Percentiles rank a stretch among this genome's conserved stretches.
Conservation (phyloP, 2,329 filamentous ascomycete genomes). For the Exutisphaerella laricina region DNA sequence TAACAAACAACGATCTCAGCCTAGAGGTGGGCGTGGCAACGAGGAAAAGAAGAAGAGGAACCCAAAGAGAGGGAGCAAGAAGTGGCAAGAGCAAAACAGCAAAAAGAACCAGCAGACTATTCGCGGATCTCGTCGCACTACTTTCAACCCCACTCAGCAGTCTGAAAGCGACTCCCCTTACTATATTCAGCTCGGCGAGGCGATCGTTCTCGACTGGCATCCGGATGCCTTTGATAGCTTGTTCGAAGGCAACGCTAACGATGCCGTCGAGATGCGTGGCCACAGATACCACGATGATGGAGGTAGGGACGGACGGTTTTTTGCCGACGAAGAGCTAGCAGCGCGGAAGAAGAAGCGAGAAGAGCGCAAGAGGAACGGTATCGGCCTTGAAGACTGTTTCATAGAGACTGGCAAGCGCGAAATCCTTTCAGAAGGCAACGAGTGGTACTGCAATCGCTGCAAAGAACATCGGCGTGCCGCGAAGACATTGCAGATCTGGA, state of each 20-base stretch:
- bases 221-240: conserved; percentile 63
- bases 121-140: background rate
- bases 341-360: conserved; percentile 58
- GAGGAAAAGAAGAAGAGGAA: conserved; percentile 22
- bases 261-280: conserved; percentile 53
- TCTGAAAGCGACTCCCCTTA: conserved; percentile 26
- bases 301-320: conserved; percentile 54
- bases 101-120: conserved; percentile 10
- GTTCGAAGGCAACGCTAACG: conserved; percentile 49
- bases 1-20: conserved; percentile 6
- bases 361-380: conserved; percentile 65
- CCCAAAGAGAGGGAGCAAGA: conserved; percentile 1
- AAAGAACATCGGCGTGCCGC: conserved; percentile 88
- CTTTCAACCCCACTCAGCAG: background rate
- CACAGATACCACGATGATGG: conserved; percentile 46
- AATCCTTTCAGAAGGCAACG: conserved; percentile 88
- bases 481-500: conserved; percentile 98
- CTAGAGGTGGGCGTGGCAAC: conserved; percentile 9
- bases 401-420: conserved; percentile 94
- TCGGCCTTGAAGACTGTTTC: conserved; percentile 83
- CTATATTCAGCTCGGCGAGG: conserved; percentile 70
- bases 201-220: conserved; percentile 81
- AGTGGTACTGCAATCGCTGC: conserved; percentile 95
- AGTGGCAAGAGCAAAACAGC: background rate
- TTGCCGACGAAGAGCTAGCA: conserved; percentile 54